Conservation (phyloP, 768 basidiomycete species). For the Cyclocybe cylindracea region DNA sequence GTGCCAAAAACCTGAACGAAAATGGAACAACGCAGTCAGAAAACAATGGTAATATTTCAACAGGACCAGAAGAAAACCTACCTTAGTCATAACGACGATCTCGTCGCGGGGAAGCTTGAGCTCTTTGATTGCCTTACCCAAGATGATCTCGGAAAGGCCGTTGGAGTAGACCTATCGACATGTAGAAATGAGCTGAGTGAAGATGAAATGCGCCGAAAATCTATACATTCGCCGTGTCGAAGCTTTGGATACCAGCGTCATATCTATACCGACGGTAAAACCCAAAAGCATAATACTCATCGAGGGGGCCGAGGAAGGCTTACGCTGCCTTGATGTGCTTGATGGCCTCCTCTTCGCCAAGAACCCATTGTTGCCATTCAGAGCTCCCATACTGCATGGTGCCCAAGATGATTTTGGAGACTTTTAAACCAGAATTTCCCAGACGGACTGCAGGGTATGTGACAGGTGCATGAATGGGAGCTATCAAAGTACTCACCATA, state of each 20-base stretch:
- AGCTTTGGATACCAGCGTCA: slow-evolving; percentile 63
- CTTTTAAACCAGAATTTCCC: slow-evolving; percentile 57
- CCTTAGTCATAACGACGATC: slow-evolving; percentile 83
- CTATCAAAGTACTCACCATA: slow-evolving; percentile 5
- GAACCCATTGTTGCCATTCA: slow-evolving; percentile 51
- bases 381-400: slow-evolving; percentile 57
- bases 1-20: slow-evolving; percentile 38
- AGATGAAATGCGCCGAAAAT: not conserved
- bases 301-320: slow-evolving; percentile 4
- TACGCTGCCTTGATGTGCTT: slow-evolving; percentile 55
- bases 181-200: not conserved
- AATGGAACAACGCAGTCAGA: not conserved
- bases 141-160: slow-evolving; percentile 63
- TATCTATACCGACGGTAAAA: slow-evolving; percentile 33
- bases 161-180: slow-evolving; percentile 59
- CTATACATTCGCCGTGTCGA: slow-evolving; percentile 55
- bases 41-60: not conserved
- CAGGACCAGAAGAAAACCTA: slow-evolving; percentile 15
- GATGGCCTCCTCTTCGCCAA: slow-evolving; percentile 49
- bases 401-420: slow-evolving; percentile 67
- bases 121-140: slow-evolving; percentile 73
- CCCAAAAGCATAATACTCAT: not conserved
- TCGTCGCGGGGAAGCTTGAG: slow-evolving; percentile 67
- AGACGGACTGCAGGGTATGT: slow-evolving; percentile 36
- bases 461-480: not conserved